Conservation (phyloP, 768 basidiomycete genomes). For the Clavaria fumosa region DNA sequence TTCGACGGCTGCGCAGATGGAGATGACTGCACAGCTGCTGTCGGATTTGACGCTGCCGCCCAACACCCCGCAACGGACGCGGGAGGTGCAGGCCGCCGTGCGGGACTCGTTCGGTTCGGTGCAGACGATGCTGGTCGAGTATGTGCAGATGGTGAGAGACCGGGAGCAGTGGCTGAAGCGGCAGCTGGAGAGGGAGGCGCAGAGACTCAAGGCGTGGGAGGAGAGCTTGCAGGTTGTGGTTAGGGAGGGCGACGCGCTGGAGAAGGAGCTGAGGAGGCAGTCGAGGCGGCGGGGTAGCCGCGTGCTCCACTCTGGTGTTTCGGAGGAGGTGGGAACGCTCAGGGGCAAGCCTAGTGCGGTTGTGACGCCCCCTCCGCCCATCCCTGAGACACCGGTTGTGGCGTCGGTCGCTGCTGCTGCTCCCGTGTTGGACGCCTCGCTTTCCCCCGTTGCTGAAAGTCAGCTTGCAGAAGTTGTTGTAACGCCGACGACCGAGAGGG, state of each 20-base stretch:
- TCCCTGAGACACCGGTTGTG: too few species aligned
- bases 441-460: too few species aligned
- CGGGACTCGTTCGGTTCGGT: conserved; percentile 43
- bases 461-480: not conserved
- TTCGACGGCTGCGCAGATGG: conserved; percentile 58
- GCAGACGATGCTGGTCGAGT: conserved; percentile 47
- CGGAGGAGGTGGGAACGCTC: conserved; percentile 9
- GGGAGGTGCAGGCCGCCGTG: conserved; percentile 28
- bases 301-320: conserved; percentile 27
- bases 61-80: conserved; percentile 12
- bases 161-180: conserved; percentile 71
- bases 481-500: not conserved
- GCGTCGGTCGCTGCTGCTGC: too few species aligned
- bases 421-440: too few species aligned
- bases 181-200: conserved; percentile 46
- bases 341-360: too few species aligned
- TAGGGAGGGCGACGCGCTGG: conserved; percentile 69
- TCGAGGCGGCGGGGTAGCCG: conserved; percentile 45
- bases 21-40: conserved; percentile 55
- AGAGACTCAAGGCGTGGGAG: conserved; percentile 68
- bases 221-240: conserved; percentile 80
- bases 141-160: conserved; percentile 50
- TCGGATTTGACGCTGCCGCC: conserved; percentile 24
- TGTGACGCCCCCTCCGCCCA: too few species aligned
- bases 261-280: conserved; percentile 55